Evolutionary conservation across 1,139 yeast genomes (phyloP).

Genomic region (Casaregolazyma suthepensis): DNA sequence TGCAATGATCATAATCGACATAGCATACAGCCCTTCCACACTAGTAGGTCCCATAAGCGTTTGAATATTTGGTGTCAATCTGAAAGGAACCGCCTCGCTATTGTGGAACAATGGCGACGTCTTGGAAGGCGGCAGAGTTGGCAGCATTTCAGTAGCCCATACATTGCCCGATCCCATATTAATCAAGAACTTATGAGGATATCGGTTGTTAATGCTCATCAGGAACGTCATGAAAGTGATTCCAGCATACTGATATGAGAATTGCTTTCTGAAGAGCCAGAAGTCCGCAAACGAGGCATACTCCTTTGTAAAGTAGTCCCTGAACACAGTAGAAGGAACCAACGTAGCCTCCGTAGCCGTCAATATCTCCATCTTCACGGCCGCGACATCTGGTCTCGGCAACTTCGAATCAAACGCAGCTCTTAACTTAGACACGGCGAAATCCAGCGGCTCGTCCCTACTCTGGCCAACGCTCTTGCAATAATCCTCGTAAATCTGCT

Average conservation of each 20-base stretch:
- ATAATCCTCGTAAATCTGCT: constrained; percentile 80
- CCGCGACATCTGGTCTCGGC: constrained; percentile 87
- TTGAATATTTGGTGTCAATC: constrained; percentile 94
- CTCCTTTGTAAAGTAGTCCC: constrained; percentile 56
- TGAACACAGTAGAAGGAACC: constrained; percentile 81
- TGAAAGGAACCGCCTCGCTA: constrained; percentile 93
- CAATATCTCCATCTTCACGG: constrained; percentile 84
- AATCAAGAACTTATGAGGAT: constrained; percentile 88
- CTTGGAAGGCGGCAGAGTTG: constrained; percentile 49
- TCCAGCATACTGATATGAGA: constrained; percentile 93
- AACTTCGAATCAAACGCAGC: constrained; percentile 90
- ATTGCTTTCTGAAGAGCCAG: constrained; percentile 95
- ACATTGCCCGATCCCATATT: constrained; percentile 80
- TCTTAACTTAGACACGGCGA: constrained; percentile 76
- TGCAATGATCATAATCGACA: constrained; percentile 78
- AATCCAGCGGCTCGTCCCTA: constrained; percentile 86
- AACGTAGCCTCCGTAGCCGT: constrained; percentile 81
- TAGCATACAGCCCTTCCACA: constrained; percentile 85
- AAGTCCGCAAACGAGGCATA: constrained; percentile 85
- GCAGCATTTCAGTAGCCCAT: constrained; percentile 94
- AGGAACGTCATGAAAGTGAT: constrained; percentile 88
- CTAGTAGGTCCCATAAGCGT: constrained; percentile 89
- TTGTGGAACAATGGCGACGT: constrained; percentile 87
- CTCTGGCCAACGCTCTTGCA: constrained; percentile 70
- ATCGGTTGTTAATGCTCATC: constrained; percentile 91